Conservation (phyloP, 2,329 filamentous ascomycete genomes). For the Hypocreales sp. region DNA sequence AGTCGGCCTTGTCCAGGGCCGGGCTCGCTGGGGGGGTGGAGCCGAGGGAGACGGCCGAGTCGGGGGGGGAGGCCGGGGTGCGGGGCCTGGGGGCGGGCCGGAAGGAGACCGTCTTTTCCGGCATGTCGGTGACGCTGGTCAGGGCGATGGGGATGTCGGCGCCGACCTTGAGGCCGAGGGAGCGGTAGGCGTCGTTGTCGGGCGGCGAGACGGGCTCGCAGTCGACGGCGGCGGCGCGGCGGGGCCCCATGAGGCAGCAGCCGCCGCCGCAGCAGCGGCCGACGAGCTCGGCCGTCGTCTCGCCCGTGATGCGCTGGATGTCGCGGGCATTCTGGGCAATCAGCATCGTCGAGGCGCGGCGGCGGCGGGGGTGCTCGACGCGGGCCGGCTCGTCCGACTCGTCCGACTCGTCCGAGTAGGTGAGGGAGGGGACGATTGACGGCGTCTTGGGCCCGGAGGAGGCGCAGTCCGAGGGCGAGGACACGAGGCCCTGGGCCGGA, state of each 20-base stretch:
- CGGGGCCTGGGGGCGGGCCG: conserved; percentile 32
- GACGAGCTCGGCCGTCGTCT: conserved; percentile 45
- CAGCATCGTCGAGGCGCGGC: conserved; percentile 54
- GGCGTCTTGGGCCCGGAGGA: conserved; percentile 28
- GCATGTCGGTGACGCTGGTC: conserved; percentile 55
- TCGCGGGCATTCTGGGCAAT: conserved; percentile 48
- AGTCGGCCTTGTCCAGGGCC: conserved; percentile 6
- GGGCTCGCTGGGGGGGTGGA: conserved; percentile 2
- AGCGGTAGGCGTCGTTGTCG: conserved; percentile 73
- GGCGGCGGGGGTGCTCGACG: conserved; percentile 27
- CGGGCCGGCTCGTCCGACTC: conserved; percentile 36
- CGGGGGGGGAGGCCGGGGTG: conserved; percentile 24
- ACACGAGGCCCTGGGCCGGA: conserved; percentile 22
- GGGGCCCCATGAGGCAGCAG: conserved; percentile 40
- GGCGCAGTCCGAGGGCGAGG: conserved; percentile 23
- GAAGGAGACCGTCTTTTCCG: conserved; percentile 60
- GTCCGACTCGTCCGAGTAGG: conserved; percentile 47
- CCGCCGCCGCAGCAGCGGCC: conserved; percentile 49
- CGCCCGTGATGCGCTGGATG: conserved; percentile 47
- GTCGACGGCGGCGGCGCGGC: conserved; percentile 27
- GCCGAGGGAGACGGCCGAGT: conserved; percentile 31
- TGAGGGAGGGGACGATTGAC: conserved; percentile 44
- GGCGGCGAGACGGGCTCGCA: conserved; percentile 44
- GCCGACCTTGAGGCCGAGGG: conserved; percentile 61
- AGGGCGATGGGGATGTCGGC: conserved; percentile 60